phyloP scores from a whole-genome alignment of 2,329 filamentous ascomycete species.

The Aspergillus fumigatiaffinis region DNA sequence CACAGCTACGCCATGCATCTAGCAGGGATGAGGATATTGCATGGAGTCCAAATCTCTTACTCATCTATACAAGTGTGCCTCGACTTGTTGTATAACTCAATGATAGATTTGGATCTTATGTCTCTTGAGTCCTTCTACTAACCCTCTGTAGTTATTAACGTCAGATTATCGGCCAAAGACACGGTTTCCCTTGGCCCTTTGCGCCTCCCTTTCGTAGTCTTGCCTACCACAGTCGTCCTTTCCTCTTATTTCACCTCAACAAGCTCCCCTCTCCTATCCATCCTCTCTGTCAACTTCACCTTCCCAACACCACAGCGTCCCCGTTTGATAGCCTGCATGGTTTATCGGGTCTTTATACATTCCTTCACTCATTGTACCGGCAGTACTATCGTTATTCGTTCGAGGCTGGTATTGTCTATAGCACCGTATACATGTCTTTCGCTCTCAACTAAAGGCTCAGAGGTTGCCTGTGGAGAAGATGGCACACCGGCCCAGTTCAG shows the following conservation, averaged over 20 bases:
- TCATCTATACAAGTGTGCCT: constrained; percentile 5
- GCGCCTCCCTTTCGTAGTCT: not conserved
- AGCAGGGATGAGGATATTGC: constrained; percentile 34
- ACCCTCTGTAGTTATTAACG: not conserved
- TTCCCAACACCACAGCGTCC: not conserved
- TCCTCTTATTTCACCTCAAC: not conserved
- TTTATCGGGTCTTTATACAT: not conserved
- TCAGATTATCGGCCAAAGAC: not conserved
- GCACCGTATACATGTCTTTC: not conserved
- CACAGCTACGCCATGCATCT: constrained; percentile 23
- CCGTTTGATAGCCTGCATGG: not conserved
- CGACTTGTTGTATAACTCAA: not conserved
- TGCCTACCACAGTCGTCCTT: not conserved
- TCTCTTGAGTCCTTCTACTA: not conserved
- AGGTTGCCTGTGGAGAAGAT: not conserved
- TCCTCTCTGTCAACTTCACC: not conserved
- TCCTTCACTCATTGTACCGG: not conserved
- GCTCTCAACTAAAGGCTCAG: not conserved
- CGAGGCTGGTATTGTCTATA: not conserved
- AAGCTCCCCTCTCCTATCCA: not conserved
- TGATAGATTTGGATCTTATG: not conserved
- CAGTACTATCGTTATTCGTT: not conserved
- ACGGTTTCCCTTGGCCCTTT: not conserved
- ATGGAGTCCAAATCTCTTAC: constrained; percentile 14
- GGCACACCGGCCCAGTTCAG: not conserved